Percentiles rank a stretch among this genome's conserved stretches.
phyloP scores from a whole-genome alignment of 139 green algal species.

The Tetradesmus obliquus region DNA sequence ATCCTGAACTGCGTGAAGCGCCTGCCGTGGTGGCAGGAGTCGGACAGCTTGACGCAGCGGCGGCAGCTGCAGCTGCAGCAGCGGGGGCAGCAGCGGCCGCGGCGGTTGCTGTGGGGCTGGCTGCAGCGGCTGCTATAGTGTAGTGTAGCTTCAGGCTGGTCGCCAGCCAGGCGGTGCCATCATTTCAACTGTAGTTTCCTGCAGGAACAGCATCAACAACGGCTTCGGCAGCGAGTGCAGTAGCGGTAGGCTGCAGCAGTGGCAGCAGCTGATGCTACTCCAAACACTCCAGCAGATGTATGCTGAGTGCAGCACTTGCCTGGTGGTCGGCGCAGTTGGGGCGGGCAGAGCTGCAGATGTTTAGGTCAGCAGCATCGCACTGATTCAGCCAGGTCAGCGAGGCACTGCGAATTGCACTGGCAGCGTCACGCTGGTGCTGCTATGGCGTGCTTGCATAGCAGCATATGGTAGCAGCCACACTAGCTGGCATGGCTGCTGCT shows the following conservation, averaged over 20 bases:
- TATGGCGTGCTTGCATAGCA: no score
- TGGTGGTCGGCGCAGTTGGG: neutral
- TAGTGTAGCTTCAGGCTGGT: neutral
- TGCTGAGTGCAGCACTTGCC: neutral
- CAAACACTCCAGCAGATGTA: neutral
- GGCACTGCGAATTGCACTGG: neutral
- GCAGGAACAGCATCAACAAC: neutral
- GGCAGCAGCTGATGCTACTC: neutral
- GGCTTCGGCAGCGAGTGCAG: neutral
- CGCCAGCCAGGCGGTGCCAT: neutral
- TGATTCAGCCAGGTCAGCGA: neutral
- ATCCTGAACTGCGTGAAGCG: conserved; percentile 22
- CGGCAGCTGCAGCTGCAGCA: conserved; percentile 11
- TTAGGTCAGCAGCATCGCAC: neutral
- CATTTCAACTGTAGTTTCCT: neutral
- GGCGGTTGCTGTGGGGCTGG: neutral
- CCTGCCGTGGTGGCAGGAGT: conserved; percentile 46
- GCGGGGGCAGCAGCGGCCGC: neutral
- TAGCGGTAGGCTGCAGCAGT: neutral
- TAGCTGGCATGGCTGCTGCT: neutral
- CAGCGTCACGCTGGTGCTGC: neutral
- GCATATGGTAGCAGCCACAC: neutral
- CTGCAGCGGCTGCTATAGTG: neutral
- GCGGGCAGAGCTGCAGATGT: neutral
- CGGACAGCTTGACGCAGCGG: neutral